phyloP scores from a whole-genome alignment of 306 rosid genomes.

The Quercus ilex region DNA sequence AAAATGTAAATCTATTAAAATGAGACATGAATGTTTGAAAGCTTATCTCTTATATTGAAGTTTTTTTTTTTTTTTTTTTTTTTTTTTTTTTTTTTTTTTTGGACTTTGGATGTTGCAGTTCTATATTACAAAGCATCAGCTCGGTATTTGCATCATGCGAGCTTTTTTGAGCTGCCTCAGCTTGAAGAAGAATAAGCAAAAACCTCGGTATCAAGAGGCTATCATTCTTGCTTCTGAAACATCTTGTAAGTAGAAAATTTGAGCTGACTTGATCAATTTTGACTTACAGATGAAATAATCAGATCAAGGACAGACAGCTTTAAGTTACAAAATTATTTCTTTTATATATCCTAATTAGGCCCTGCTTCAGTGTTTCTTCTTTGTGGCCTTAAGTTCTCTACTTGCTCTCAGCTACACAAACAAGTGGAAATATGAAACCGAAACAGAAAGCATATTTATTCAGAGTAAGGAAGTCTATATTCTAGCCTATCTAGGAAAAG shows the following conservation, averaged over 20 bases:
- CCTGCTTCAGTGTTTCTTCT: no score
- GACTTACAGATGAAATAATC: background rate
- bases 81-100: no score
- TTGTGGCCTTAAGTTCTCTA: no score
- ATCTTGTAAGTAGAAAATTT: constrained; percentile 50
- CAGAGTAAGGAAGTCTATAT: no score
- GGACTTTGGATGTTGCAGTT: constrained; percentile 32
- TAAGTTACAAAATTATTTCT: background rate
- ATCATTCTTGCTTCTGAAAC: constrained; percentile 63
- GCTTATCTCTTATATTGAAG: background rate
- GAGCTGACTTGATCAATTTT: background rate
- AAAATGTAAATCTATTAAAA: background rate
- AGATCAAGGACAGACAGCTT: background rate
- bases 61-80: background rate
- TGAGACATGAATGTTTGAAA: background rate
- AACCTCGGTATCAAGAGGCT: constrained; percentile 21
- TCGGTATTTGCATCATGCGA: background rate
- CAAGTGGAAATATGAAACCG: no score
- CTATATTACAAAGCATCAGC: background rate
- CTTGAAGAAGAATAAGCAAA: constrained; percentile 27
- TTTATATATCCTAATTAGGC: background rate
- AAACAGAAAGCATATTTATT: no score
- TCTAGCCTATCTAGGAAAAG: no score
- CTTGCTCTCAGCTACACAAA: no score
- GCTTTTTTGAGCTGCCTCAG: constrained; percentile 39